Conservation (phyloP, 1,284 basidiomycete genomes). For the Ceratobasidium sp. region DNA sequence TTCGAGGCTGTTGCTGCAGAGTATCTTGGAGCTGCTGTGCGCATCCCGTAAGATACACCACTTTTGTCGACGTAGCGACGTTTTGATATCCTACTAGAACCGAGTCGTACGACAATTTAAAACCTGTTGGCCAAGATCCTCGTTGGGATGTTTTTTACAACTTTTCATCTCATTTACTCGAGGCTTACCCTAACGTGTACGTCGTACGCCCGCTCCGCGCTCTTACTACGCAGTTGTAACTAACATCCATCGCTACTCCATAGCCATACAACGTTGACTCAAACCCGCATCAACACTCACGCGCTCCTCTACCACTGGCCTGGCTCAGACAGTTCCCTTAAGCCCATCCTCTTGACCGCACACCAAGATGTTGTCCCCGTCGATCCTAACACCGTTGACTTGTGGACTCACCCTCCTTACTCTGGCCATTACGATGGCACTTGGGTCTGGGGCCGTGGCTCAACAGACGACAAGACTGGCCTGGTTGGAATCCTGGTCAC, state of each 20-base stretch:
- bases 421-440: slow-evolving; percentile 62
- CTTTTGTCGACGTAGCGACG: not conserved
- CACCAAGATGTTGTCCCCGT: slow-evolving; percentile 68
- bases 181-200: slow-evolving; percentile 57
- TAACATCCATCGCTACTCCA: not conserved
- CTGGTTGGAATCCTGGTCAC: slow-evolving; percentile 48
- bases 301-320: slow-evolving; percentile 63
- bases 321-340: slow-evolving; percentile 56
- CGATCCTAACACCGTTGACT: slow-evolving; percentile 60
- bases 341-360: slow-evolving; percentile 63
- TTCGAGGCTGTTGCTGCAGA: slow-evolving; percentile 45
- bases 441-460: slow-evolving; percentile 68
- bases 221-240: no score
- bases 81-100: slow-evolving; percentile 51
- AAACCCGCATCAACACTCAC: slow-evolving; percentile 61
- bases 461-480: slow-evolving; percentile 62
- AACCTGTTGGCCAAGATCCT: slow-evolving; percentile 56
- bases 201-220: no score
- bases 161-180: slow-evolving; percentile 59
- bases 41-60: slow-evolving; percentile 35
- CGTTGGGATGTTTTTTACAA: slow-evolving; percentile 58
- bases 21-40: slow-evolving; percentile 45
- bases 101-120: slow-evolving; percentile 61
- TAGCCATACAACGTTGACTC: slow-evolving; percentile 56
- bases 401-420: slow-evolving; percentile 67